These are phyloP conservation scores for Ambrosiella xylebori DNA, from an alignment of 2,329 filamentous ascomycete species.

Conservation along the genomic window DNA sequence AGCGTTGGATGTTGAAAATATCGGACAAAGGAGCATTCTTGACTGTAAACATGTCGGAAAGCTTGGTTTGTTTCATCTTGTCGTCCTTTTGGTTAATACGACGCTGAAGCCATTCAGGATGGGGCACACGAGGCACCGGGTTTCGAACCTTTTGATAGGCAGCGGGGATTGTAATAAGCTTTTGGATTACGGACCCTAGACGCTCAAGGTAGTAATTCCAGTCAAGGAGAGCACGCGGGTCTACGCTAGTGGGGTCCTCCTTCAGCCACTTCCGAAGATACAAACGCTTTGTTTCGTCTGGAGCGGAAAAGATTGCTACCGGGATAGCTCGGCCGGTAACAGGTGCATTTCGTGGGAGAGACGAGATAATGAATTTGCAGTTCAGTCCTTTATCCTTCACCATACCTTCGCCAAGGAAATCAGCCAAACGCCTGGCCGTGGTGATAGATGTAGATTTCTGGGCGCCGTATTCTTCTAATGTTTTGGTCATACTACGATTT, in stretches of 20 bases:
- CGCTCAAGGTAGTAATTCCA: conserved; percentile 97
- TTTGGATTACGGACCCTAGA: conserved; percentile 92
- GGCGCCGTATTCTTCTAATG: conserved; percentile 81
- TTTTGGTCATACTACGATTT: conserved; percentile 96
- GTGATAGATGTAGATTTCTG: conserved; percentile 99
- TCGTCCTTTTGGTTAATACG: conserved; percentile 92
- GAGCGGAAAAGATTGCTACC: conserved; percentile 92
- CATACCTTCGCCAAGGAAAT: conserved; percentile 97
- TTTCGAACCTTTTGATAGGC: conserved; percentile 90
- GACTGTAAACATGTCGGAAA: conserved; percentile 77
- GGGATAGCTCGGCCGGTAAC: conserved; percentile 91
- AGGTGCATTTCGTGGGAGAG: conserved; percentile 68
- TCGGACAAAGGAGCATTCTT: conserved; percentile 50
- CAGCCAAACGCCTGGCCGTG: conserved; percentile 81
- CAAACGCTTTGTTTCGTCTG: conserved; percentile 68
- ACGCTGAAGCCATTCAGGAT: conserved; percentile 92
- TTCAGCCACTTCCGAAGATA: conserved; percentile 93
- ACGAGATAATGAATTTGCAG: conserved; percentile 98
- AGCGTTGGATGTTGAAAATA: conserved; percentile 45
- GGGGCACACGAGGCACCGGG: conserved; percentile 78
- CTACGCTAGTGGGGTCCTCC: conserved; percentile 80
- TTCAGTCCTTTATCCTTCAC: conserved; percentile 97
- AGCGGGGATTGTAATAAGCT: conserved; percentile 94
- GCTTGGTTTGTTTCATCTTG: conserved; percentile 94
- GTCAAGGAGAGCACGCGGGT: conserved; percentile 76